Conservation (phyloP, 1,139 yeast species). For the Candida sojae region DNA sequence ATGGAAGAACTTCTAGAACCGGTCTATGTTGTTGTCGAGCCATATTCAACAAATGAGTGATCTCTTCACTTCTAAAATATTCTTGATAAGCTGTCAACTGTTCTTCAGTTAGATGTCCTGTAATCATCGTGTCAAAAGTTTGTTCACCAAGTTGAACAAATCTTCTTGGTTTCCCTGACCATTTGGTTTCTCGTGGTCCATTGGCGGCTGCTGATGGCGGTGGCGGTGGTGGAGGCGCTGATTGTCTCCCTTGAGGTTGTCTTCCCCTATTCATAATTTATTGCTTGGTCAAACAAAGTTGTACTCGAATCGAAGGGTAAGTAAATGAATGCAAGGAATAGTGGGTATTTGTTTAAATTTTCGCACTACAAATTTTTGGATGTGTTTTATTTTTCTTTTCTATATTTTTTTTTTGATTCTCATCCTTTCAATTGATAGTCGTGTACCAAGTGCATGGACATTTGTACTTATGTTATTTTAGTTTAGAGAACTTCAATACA, state of each 20-base stretch:
- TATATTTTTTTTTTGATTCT: not conserved
- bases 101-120: conserved; percentile 72
- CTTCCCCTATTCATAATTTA: conserved; percentile 9
- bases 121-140: conserved; percentile 41
- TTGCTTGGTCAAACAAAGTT: not conserved
- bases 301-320: no score
- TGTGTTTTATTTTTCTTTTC: not conserved
- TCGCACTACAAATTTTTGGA: not conserved
- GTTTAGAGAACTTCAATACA: conserved; percentile 52
- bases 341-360: not conserved
- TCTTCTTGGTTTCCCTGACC: conserved; percentile 46
- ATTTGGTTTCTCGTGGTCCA: conserved; percentile 28
- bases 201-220: not conserved
- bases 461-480: not conserved
- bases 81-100: conserved; percentile 83
- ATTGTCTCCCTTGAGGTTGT: not conserved
- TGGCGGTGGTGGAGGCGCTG: not conserved
- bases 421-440: not conserved
- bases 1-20: conserved; percentile 37
- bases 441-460: not conserved
- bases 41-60: conserved; percentile 45
- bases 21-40: conserved; percentile 56
- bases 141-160: conserved; percentile 30
- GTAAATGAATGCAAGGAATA: not conserved
- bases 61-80: conserved; percentile 76